A percentile compares a stretch with the other conserved stretches of the same genome.
Evolutionary conservation across 768 basidiomycete genomes (phyloP).

Genomic region (Lactarius sanguifluus): DNA sequence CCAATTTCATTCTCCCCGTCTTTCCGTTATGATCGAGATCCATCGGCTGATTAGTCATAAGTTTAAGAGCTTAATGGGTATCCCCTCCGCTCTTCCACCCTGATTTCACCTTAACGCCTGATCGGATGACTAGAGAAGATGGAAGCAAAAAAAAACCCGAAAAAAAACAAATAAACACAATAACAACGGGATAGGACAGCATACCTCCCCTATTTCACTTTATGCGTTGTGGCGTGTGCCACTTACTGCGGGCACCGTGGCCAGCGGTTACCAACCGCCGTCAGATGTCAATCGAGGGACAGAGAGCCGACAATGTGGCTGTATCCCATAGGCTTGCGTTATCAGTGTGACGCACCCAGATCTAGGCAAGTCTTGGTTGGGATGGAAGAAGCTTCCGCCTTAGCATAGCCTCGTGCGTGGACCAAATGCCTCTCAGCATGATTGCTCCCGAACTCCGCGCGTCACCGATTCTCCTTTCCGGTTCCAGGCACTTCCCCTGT

Average conservation of each 20-base stretch:
- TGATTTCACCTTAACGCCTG: conserved; percentile 22
- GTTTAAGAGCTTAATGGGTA: conserved; percentile 46
- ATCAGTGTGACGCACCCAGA: conserved; percentile 27
- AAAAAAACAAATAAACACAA: neutral
- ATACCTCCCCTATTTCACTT: conserved; percentile 19
- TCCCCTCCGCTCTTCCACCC: conserved; percentile 33
- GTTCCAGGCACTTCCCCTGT: conserved; percentile 30
- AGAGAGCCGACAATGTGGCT: conserved; percentile 21
- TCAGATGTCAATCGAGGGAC: conserved; percentile 5
- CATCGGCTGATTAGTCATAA: conserved; percentile 41
- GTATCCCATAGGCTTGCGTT: conserved; percentile 21
- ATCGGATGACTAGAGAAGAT: neutral
- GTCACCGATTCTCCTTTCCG: conserved; percentile 22
- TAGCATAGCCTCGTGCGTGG: conserved; percentile 27
- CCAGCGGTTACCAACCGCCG: conserved; percentile 17
- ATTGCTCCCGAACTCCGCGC: conserved; percentile 29
- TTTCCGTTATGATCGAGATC: conserved; percentile 44
- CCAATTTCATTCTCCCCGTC: conserved; percentile 43
- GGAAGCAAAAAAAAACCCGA: neutral
- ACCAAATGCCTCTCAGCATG: conserved; percentile 14
- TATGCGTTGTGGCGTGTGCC: neutral
- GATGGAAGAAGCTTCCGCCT: conserved; percentile 28
- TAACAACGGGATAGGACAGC: neutral
- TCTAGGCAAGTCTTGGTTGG: conserved; percentile 27
- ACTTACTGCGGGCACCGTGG: conserved; percentile 8